A percentile compares a stretch with the other conserved stretches of the same genome.
Evolutionary conservation across 2,329 filamentous ascomycete species (phyloP).

Genomic region (Clonostachys solani): DNA sequence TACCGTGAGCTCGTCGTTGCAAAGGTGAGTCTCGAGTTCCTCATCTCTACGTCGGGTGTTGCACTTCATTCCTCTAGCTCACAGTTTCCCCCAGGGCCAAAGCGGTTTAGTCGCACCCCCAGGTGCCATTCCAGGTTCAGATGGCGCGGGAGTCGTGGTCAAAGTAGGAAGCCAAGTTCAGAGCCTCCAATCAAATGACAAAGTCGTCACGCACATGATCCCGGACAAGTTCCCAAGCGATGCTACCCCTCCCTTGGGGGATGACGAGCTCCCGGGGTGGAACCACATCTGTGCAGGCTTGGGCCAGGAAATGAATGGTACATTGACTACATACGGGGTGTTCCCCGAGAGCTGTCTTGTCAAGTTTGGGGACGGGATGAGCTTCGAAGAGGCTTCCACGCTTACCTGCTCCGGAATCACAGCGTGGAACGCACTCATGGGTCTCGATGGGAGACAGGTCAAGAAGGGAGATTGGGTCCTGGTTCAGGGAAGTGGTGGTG

Average conservation of each 20-base stretch:
- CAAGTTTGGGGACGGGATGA: slow-evolving; percentile 38
- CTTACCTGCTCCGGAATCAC: slow-evolving; percentile 45
- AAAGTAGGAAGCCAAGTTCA: slow-evolving; percentile 38
- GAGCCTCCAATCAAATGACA: slow-evolving; percentile 43
- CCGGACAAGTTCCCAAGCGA: not conserved
- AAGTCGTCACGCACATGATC: slow-evolving; percentile 37
- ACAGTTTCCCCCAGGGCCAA: slow-evolving; percentile 6
- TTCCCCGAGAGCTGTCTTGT: slow-evolving; percentile 56
- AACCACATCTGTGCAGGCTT: slow-evolving; percentile 37
- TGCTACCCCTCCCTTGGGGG: not conserved
- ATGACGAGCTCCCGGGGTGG: slow-evolving; percentile 13
- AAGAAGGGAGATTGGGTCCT: slow-evolving; percentile 25
- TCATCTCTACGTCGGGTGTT: not conserved
- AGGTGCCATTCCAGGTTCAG: slow-evolving; percentile 24
- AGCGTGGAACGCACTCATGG: slow-evolving; percentile 47
- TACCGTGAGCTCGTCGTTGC: slow-evolving; percentile 43
- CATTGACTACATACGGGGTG: slow-evolving; percentile 50
- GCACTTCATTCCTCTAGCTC: not conserved
- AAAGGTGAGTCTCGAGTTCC: slow-evolving; percentile 7
- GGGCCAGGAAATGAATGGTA: slow-evolving; percentile 53
- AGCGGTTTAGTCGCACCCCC: slow-evolving; percentile 12
- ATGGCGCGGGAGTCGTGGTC: slow-evolving; percentile 36
- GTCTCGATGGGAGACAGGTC: slow-evolving; percentile 32
- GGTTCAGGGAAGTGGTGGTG: slow-evolving; percentile 32
- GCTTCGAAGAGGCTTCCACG: slow-evolving; percentile 29